These are phyloP conservation scores for Hymenochaete sp. DNA, from an alignment of 1,284 basidiomycete genomes.

Conservation along the genomic window DNA sequence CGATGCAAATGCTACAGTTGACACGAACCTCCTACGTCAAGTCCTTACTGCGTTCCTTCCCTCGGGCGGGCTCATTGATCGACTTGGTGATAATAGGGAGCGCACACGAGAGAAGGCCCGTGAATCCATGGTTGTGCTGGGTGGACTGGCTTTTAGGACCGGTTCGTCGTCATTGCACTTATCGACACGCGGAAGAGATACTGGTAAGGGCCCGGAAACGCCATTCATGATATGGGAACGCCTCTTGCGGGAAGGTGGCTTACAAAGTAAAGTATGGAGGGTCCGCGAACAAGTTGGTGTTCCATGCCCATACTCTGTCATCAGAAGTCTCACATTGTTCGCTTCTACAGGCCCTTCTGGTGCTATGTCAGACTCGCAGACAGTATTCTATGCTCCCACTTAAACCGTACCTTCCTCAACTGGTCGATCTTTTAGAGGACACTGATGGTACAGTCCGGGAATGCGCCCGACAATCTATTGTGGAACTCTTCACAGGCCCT, in stretches of 20 bases:
- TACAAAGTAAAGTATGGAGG: slow-evolving; percentile 71
- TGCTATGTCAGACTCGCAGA: slow-evolving; percentile 60
- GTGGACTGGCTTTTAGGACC: slow-evolving; percentile 59
- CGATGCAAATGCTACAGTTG: slow-evolving; percentile 27
- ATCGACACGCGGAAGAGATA: slow-evolving; percentile 40
- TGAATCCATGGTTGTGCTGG: slow-evolving; percentile 63
- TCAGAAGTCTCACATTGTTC: background rate
- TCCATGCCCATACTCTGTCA: background rate
- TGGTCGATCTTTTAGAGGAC: slow-evolving; percentile 86
- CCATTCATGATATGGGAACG: slow-evolving; percentile 73
- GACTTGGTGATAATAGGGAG: slow-evolving; percentile 73
- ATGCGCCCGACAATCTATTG: slow-evolving; percentile 70
- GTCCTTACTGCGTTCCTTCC: slow-evolving; percentile 61
- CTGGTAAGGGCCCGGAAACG: slow-evolving; percentile 66
- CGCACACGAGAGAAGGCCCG: slow-evolving; percentile 66
- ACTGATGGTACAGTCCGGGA: slow-evolving; percentile 85
- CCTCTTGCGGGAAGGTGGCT: slow-evolving; percentile 60
- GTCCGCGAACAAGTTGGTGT: slow-evolving; percentile 71
- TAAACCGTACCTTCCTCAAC: slow-evolving; percentile 67
- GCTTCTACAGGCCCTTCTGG: slow-evolving; percentile 48
- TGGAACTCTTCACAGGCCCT: slow-evolving; percentile 78
- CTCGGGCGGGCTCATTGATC: slow-evolving; percentile 69
- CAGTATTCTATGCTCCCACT: slow-evolving; percentile 70
- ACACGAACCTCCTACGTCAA: slow-evolving; percentile 53
- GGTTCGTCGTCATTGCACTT: slow-evolving; percentile 33